Evolutionary conservation across 352 stramenopile species (phyloP), one percentile per base, ranked within the genome.

Genomic region (Pythium biforme): DNA sequence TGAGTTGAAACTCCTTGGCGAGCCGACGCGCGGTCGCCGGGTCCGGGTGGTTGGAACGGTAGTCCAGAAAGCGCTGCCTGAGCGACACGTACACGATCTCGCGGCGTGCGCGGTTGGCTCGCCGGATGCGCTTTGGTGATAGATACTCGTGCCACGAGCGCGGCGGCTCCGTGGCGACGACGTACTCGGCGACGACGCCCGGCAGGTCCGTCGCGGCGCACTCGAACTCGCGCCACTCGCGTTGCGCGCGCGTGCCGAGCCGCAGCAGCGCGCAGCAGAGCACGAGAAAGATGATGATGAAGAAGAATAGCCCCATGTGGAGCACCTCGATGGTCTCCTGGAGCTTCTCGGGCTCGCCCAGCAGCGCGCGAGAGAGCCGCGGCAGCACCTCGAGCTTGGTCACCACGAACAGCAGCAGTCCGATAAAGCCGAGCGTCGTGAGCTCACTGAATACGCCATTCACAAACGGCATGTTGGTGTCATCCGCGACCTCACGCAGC

Each of bases 301-400:
- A 92, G 56, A 90, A 76, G 64, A 92, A 92, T n/a, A 92, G 69
- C 4, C 73, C 80, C 80, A 92, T 89, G 53, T 92, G 82, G n/a
- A 92, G 70, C 62, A 76, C 66, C 43, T 92, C 82, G 53, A 92
- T 85, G 49, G 81, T 89, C 67, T 90, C 82, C 43, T 86, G 78
- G 14, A 92, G 66, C 64, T 90, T 72, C 3, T 70, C 62, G 4
- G 64, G 63, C 12, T 74, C 70, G 48, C 75, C 78, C 34, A 88
- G 43, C 39, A 77, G 77, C 41, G 52, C 52, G 15, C 59, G 55
- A 11, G 79, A 90, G 50, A 90, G 31, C 41, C 59, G 68, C 34
- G 77, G 65, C 26, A 90, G 41, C 33, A 88, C 63, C 20, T 89
- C 65, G 23, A 89, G 74, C 69, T 89, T 88, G 26, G 83, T 86